These are phyloP conservation scores for Russula sp. DNA, from an alignment of 768 basidiomycete species.

Conservation along the genomic window DNA sequence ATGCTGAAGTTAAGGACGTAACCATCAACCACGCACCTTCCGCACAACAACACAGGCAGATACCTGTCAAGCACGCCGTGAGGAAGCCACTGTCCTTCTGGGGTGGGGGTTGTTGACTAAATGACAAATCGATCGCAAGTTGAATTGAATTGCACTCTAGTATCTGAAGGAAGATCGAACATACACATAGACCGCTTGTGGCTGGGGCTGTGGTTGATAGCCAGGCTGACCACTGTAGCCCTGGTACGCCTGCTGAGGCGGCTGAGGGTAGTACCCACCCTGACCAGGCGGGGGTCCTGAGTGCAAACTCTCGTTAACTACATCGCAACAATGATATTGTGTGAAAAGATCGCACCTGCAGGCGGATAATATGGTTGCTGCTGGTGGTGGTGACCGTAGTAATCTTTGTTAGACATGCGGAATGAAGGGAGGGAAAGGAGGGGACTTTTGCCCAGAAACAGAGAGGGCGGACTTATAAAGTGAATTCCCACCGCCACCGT, in stretches of 20 bases:
- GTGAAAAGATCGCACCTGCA: conserved; percentile 32
- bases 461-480: conserved; percentile 10
- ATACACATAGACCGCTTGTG: conserved; percentile 77
- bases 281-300: conserved; percentile 51
- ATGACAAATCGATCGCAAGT: conserved; percentile 20
- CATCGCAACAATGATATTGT: conserved; percentile 3
- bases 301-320: conserved; percentile 21
- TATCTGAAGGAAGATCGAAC: conserved; percentile 26
- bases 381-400: conserved; percentile 42
- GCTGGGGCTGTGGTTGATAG: conserved; percentile 57
- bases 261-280: conserved; percentile 67
- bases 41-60: conserved; percentile 63
- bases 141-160: background rate
- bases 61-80: conserved; percentile 58
- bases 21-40: conserved; percentile 43
- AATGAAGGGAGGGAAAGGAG: conserved; percentile 5
- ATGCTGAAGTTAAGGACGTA: background rate
- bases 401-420: conserved; percentile 61
- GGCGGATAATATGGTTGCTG: conserved; percentile 48
- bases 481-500: conserved; percentile 5
- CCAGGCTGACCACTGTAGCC: conserved; percentile 34
- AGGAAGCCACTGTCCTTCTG: conserved; percentile 44
- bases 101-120: conserved; percentile 41
- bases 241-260: conserved; percentile 66
- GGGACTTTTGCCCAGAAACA: background rate